These are phyloP conservation scores for Plantago elongata DNA, from an alignment of 257 asterid genomes.

Conservation along the genomic window DNA sequence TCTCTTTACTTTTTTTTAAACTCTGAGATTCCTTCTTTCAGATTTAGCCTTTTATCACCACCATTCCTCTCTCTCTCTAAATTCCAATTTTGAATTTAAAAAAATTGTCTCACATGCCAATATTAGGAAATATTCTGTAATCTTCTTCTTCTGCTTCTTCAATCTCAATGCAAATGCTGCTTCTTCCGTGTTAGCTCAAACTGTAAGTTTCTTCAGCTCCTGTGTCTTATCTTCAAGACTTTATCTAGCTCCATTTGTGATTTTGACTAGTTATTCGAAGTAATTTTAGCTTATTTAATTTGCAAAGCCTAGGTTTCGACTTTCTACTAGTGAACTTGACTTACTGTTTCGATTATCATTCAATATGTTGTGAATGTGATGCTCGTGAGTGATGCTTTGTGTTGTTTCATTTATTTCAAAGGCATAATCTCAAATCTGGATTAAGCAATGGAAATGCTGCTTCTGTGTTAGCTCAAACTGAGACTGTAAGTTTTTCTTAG, in stretches of 20 bases:
- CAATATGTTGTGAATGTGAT: too few relatives aligned
- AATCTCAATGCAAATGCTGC: conserved; percentile 35
- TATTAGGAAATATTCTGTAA: neutral
- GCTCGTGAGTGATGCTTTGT: neutral
- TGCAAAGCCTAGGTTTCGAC: neutral
- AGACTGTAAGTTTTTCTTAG: too few relatives aligned
- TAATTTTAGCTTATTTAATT: neutral
- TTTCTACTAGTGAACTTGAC: neutral
- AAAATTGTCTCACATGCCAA: conserved; percentile 11
- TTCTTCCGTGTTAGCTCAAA: neutral
- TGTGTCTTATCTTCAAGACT: neutral
- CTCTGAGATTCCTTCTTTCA: conserved; percentile 30
- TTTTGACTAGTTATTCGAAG: neutral
- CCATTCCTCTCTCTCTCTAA: conserved; percentile 14
- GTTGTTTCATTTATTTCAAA: neutral
- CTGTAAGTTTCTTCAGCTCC: neutral
- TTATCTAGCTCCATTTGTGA: neutral
- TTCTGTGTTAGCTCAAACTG: too few relatives aligned
- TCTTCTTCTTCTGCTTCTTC: conserved; percentile 26
- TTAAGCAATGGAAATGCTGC: too few relatives aligned
- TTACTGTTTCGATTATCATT: neutral
- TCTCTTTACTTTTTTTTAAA: conserved; percentile 13
- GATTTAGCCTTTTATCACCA: conserved; percentile 16
- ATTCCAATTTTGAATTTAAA: conserved; percentile 29
- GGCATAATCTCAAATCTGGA: neutral